Evolutionary conservation across 2,329 filamentous ascomycete genomes (phyloP).

Genomic region (Aspergillus pseudonomiae): DNA sequence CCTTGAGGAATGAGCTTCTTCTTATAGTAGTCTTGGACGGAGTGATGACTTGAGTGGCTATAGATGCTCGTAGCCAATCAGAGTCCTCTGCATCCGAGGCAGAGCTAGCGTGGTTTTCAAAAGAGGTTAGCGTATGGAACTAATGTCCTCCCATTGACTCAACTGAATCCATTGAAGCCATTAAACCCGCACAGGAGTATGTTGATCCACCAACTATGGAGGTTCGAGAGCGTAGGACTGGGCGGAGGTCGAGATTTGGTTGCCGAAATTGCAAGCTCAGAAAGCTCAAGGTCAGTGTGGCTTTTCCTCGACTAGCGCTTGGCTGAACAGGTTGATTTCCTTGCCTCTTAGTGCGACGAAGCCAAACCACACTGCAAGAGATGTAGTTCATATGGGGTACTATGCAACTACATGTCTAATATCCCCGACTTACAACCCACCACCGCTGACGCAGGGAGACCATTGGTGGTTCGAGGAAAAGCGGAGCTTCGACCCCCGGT

Average conservation of each 20-base stretch:
- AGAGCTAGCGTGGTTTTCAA: slow-evolving; percentile 23
- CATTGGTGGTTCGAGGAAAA: slow-evolving; percentile 22
- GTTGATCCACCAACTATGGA: neutral
- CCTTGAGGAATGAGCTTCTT: neutral
- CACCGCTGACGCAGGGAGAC: slow-evolving; percentile 22
- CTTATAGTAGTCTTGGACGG: too few species aligned
- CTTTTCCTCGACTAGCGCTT: neutral
- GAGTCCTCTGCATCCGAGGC: slow-evolving; percentile 21
- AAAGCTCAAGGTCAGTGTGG: slow-evolving; percentile 50
- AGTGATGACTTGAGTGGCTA: too few species aligned
- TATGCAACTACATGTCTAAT: slow-evolving; percentile 48
- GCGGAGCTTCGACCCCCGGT: slow-evolving; percentile 27
- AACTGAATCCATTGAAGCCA: neutral
- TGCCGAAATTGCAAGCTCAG: slow-evolving; percentile 57
- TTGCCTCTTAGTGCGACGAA: slow-evolving; percentile 51
- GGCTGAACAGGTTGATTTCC: slow-evolving; percentile 7
- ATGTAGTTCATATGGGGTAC: slow-evolving; percentile 49
- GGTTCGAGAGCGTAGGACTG: neutral
- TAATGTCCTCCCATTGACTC: neutral
- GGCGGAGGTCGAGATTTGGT: slow-evolving; percentile 48
- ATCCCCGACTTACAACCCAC: slow-evolving; percentile 44
- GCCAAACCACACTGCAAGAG: slow-evolving; percentile 47
- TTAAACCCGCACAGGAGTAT: neutral
- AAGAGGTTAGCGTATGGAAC: slow-evolving; percentile 16
- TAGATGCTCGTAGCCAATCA: slow-evolving; percentile 26